Percentiles rank a stretch among this genome's conserved stretches.
Evolutionary conservation across 345 rosid species (phyloP).

Genomic region (Eucalyptus rudis): DNA sequence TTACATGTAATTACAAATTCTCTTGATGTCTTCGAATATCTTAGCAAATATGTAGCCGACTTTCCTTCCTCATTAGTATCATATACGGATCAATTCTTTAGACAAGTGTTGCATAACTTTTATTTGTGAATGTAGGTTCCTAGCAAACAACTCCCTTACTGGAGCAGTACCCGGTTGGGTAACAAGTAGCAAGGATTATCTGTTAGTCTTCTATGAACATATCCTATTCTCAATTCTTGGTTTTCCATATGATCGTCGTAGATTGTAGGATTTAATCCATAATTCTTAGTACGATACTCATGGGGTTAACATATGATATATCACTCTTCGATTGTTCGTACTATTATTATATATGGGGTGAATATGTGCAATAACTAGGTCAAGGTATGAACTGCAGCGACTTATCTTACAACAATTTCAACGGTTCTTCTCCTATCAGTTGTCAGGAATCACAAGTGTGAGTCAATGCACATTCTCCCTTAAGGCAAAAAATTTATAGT

Average conservation of each 20-base stretch:
- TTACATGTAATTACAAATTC: slow-evolving; percentile 29
- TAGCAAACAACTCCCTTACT: slow-evolving; percentile 55
- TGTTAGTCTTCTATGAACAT: slow-evolving; percentile 28
- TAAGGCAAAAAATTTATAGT: not conserved
- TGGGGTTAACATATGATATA: not conserved
- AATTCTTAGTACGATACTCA: not conserved
- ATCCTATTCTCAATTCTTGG: not conserved
- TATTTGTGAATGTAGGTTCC: slow-evolving; percentile 31
- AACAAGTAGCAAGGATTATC: not conserved
- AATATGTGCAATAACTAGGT: too few relatives aligned
- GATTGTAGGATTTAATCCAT: not conserved
- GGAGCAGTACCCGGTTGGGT: slow-evolving; percentile 56
- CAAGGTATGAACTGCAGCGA: too few relatives aligned
- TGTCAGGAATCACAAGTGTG: slow-evolving; percentile 12
- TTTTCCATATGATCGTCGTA: not conserved
- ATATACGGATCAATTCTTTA: not conserved
- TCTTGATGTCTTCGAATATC: not conserved
- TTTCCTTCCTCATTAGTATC: not conserved
- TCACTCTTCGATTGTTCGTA: not conserved
- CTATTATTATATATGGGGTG: not conserved
- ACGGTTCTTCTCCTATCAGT: too few relatives aligned
- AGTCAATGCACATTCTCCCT: slow-evolving; percentile 1
- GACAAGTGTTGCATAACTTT: not conserved
- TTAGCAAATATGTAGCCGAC: not conserved
- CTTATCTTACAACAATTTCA: too few relatives aligned